These are phyloP conservation scores for Annona cherimola DNA, from an alignment of 164 flowering plant genomes.

Conservation along the genomic window DNA sequence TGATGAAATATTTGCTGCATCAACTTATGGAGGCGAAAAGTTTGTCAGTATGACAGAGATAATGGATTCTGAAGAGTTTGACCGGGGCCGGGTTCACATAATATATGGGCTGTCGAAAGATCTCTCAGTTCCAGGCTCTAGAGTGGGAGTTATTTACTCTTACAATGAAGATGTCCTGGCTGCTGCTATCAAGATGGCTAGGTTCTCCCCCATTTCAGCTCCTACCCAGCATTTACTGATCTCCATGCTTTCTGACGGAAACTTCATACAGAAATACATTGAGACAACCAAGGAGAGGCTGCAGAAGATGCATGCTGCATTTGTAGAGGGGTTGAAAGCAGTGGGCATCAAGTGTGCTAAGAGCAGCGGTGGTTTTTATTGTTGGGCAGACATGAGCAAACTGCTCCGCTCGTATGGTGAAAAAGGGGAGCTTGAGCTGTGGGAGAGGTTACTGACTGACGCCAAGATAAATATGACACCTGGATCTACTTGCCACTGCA, in stretches of 20 bases:
- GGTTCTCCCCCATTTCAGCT: slow-evolving; percentile 73
- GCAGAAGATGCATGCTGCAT: slow-evolving; percentile 30
- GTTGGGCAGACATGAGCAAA: slow-evolving; percentile 94
- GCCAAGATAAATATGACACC: slow-evolving; percentile 79
- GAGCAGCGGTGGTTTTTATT: slow-evolving; percentile 74
- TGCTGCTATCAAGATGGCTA: slow-evolving; percentile 62
- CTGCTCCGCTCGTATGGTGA: slow-evolving; percentile 72
- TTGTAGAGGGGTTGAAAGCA: slow-evolving; percentile 54
- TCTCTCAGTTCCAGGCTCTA: slow-evolving; percentile 65
- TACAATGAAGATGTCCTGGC: slow-evolving; percentile 57
- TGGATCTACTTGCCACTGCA: slow-evolving; percentile 88
- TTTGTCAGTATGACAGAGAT: slow-evolving; percentile 90
- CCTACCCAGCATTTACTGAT: slow-evolving; percentile 63
- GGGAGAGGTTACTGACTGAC: slow-evolving; percentile 72
- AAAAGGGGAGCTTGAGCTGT: slow-evolving; percentile 95
- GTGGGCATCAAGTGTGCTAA: slow-evolving; percentile 61
- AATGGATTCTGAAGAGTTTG: slow-evolving; percentile 51
- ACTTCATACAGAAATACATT: slow-evolving; percentile 41
- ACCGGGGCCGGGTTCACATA: slow-evolving; percentile 70
- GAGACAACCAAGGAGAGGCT: slow-evolving; percentile 45
- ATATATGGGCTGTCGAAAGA: slow-evolving; percentile 77
- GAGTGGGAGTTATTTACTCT: slow-evolving; percentile 69
- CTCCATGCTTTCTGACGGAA: slow-evolving; percentile 71
- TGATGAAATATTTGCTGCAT: slow-evolving; percentile 77
- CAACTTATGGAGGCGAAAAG: slow-evolving; percentile 57